Conservation (phyloP, 352 stramenopile genomes). For the Globisporangium middletonii region DNA sequence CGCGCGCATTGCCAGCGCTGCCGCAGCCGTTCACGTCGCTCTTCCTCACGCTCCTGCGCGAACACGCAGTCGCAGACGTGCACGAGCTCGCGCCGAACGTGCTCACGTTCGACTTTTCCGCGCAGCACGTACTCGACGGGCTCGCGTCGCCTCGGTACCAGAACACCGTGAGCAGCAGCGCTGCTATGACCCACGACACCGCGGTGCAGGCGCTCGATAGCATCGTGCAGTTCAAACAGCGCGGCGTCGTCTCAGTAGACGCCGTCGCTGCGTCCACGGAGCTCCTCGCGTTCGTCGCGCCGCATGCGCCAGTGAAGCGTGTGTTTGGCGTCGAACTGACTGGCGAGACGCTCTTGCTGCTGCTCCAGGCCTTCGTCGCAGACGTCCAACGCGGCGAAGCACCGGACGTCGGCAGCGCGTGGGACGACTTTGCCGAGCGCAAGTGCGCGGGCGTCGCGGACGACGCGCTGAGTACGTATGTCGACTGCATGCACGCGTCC, state of each 20-base stretch:
- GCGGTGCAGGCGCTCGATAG: conserved; percentile 13
- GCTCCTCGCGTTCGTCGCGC: conserved; percentile 22
- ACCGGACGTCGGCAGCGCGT: conserved; percentile 51
- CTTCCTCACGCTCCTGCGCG: conserved; percentile 34
- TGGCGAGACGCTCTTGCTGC: conserved; percentile 35
- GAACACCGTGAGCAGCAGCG: background rate
- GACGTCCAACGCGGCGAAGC: conserved; percentile 25
- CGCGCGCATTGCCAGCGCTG: conserved; percentile 4
- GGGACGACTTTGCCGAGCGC: conserved; percentile 60
- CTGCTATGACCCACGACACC: background rate
- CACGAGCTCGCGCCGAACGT: conserved; percentile 54
- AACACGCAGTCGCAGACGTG: conserved; percentile 43
- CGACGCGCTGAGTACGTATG: conserved; percentile 64
- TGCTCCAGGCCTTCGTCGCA: conserved; percentile 28
- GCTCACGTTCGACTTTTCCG: conserved; percentile 47
- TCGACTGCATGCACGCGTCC: conserved; percentile 63
- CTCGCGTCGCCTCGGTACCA: conserved; percentile 6
- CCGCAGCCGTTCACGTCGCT: conserved; percentile 38
- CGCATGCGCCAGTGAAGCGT: conserved; percentile 39
- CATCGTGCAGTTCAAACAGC: conserved; percentile 35
- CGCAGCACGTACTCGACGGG: conserved; percentile 14
- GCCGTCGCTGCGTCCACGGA: background rate
- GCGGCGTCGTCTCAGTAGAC: conserved; percentile 17
- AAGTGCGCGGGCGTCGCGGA: conserved; percentile 43
- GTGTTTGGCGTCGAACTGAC: conserved; percentile 62